phyloP scores from a whole-genome alignment of 192 early-diverging fungal species.

The Coemansia sp. region DNA sequence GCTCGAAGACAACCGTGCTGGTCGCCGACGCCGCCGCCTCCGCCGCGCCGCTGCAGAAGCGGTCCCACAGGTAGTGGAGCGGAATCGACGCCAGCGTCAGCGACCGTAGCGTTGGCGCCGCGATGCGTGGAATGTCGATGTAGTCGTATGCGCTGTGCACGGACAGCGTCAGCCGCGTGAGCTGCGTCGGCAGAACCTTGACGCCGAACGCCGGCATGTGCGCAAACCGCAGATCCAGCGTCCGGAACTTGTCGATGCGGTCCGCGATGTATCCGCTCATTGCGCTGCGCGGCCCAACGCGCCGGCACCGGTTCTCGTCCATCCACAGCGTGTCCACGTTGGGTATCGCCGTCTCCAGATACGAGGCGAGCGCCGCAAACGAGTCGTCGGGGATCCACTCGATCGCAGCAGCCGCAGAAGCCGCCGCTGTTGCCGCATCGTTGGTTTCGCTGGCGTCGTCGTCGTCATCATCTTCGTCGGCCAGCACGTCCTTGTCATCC shows the following conservation, averaged over 20 bases:
- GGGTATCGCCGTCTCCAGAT: slow-evolving; percentile 14
- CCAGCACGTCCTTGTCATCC: slow-evolving; percentile 14
- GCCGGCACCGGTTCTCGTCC: slow-evolving; percentile 31
- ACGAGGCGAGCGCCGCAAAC: slow-evolving; percentile 19
- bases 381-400: slow-evolving; percentile 43
- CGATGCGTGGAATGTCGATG: slow-evolving; percentile 38
- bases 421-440: neutral
- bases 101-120: slow-evolving; percentile 24
- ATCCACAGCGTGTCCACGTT: slow-evolving; percentile 21
- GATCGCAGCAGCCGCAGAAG: neutral
- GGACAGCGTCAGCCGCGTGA: slow-evolving; percentile 35
- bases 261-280: slow-evolving; percentile 28
- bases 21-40: neutral
- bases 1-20: slow-evolving; percentile 17
- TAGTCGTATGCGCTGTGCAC: slow-evolving; percentile 32
- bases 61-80: slow-evolving; percentile 42
- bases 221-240: slow-evolving; percentile 24
- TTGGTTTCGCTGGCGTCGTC: neutral
- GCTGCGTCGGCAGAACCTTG: slow-evolving; percentile 36
- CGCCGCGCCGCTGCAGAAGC: slow-evolving; percentile 21
- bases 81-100: slow-evolving; percentile 33
- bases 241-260: slow-evolving; percentile 14
- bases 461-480: neutral
- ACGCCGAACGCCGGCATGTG: slow-evolving; percentile 43
- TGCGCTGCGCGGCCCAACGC: slow-evolving; percentile 30